phyloP scores from a whole-genome alignment of 2,329 filamentous ascomycete species.

The Chrysoporthe deuterocubensis region DNA sequence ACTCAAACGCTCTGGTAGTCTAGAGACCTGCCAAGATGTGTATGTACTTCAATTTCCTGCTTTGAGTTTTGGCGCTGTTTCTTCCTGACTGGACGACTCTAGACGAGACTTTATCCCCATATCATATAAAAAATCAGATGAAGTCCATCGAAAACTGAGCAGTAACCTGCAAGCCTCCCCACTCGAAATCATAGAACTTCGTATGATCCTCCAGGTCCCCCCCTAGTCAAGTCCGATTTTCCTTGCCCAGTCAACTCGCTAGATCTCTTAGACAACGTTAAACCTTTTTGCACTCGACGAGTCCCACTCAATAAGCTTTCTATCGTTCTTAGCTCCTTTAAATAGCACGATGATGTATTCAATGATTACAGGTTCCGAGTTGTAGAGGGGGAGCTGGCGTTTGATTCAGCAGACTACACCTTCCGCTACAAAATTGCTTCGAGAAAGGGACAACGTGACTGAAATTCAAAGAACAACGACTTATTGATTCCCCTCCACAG shows the following conservation, averaged over 20 bases:
- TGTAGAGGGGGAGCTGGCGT: neutral
- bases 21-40: neutral
- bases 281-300: neutral
- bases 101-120: neutral
- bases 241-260: constrained; percentile 6
- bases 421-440: no score
- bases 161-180: constrained; percentile 6
- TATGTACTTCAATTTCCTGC: no score
- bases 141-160: neutral
- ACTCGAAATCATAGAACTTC: constrained; percentile 5
- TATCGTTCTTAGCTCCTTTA: neutral
- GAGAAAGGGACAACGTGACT: neutral
- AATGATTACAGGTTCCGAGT: neutral
- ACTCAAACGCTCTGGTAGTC: neutral
- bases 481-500: no score
- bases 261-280: neutral
- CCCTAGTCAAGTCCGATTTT: neutral
- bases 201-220: neutral
- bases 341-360: constrained; percentile 9
- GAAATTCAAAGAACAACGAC: no score
- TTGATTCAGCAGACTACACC: no score
- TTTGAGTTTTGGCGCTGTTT: neutral
- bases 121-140: neutral
- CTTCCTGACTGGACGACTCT: neutral
- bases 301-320: neutral